phyloP scores from a whole-genome alignment of 2,329 filamentous ascomycete species.

The Fusarium succisae region DNA sequence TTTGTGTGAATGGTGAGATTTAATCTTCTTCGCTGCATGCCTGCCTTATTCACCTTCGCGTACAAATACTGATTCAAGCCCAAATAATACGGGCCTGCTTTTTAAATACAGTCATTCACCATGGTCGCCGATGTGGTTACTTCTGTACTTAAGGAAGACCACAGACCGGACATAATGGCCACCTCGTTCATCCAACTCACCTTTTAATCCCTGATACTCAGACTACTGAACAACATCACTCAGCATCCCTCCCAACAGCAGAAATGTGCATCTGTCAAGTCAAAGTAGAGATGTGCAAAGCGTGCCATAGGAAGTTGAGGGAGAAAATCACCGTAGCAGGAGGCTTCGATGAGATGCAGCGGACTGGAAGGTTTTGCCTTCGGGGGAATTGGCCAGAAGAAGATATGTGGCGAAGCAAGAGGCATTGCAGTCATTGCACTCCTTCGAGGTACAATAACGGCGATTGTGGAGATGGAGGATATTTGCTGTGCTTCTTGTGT shows the following conservation, averaged over 20 bases:
- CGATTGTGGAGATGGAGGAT: no score
- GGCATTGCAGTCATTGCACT: neutral
- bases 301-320: neutral
- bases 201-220: no score
- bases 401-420: neutral
- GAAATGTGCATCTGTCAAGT: neutral
- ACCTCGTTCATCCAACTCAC: no score
- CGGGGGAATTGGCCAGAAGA: neutral
- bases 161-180: rapidly evolving
- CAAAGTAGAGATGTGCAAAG: neutral
- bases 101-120: no score
- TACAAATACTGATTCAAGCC: no score
- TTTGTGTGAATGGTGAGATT: no score
- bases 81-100: no score
- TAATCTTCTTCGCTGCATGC: no score
- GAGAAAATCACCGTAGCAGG: neutral
- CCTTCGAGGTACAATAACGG: neutral
- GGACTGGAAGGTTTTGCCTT: neutral
- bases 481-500: neutral
- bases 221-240: neutral
- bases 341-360: neutral
- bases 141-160: neutral
- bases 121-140: no score
- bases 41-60: no score
- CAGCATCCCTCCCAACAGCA: neutral